Base-by-base conservation (phyloP, 2,329 filamentous ascomycete genomes). In the Aspergillus latus region DNA sequence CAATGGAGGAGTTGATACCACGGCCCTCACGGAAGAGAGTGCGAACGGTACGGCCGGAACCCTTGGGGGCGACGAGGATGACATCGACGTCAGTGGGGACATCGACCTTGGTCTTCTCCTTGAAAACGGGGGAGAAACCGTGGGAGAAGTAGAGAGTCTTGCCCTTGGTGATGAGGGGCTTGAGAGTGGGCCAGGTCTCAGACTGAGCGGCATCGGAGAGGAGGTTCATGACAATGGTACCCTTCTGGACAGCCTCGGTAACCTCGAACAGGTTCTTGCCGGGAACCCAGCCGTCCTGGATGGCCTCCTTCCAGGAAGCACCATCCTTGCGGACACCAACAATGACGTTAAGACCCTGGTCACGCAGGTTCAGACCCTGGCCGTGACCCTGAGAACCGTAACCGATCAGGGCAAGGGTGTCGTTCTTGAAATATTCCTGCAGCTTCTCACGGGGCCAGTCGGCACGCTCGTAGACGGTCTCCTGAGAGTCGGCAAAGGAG, bases 61-160 rank as follows among this genome's bases (percentile, higher is more conserved):
- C 94, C 87, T 99, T 99, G 81, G 94, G 94, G 67, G 94, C 94
- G 73, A 96, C 92, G 76, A 99, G 93, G 85, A 99, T 99, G 78
- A 99, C 94, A 78, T 99, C 94, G 75, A 99, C 89, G 81, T 97
- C 89, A 66, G 78, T 85, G 80, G 94, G 94, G 63, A 97, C 90
- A 62, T 99, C 94, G 76, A 99, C 94, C 81, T 97, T 96, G 85
- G 94, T 99, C 76, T 94, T 88, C 78, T 96, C 88, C 85, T 97
- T 97, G 90, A 99, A 99, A 80, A 99, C 92, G 76, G 94, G 94
- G 63, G 94, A 97, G 90, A 99, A 99, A 74, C 94, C 94, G 87
- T 99, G 94, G 69, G 94, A 97, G 87, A 99, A 99, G 89, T 99
- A 99, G 69, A 99, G 90, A 60, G 94, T 99, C 93, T 99, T 99